These are phyloP conservation scores for Trichosanthes cucumerina DNA, from an alignment of 306 rosid genomes.

Conservation along the genomic window DNA sequence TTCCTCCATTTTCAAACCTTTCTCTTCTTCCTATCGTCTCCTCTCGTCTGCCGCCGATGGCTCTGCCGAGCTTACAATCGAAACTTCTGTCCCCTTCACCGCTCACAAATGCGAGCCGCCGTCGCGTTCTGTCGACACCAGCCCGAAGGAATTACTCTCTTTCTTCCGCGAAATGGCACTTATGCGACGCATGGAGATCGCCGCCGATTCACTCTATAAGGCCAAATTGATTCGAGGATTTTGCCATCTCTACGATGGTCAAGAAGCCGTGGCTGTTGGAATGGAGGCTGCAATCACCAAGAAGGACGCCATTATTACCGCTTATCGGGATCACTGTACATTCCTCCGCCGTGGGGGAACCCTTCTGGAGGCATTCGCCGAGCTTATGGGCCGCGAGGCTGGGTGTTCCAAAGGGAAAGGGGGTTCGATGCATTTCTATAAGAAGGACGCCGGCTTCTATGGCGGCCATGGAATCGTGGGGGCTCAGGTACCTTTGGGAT, in stretches of 20 bases:
- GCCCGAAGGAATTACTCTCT: constrained; percentile 41
- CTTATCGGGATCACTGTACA: constrained; percentile 83
- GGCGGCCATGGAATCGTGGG: constrained; percentile 96
- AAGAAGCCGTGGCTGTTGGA: constrained; percentile 78
- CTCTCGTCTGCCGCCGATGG: constrained; percentile 37
- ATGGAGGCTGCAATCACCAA: constrained; percentile 78
- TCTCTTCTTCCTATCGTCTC: constrained; percentile 33
- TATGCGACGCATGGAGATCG: constrained; percentile 93
- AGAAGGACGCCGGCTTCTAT: constrained; percentile 55
- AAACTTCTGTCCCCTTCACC: constrained; percentile 72
- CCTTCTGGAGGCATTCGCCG: constrained; percentile 40
- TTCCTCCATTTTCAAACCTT: constrained; percentile 27
- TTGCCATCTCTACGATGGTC: constrained; percentile 92
- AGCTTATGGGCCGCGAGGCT: constrained; percentile 67
- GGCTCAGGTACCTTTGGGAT: constrained; percentile 84
- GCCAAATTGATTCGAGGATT: constrained; percentile 89
- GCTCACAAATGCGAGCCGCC: constrained; percentile 61
- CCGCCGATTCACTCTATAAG: constrained; percentile 94
- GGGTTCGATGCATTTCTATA: constrained; percentile 92
- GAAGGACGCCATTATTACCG: constrained; percentile 60
- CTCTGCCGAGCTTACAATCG: constrained; percentile 37
- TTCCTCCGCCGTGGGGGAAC: constrained; percentile 75
- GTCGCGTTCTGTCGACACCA: constrained; percentile 63
- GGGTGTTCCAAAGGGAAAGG: constrained; percentile 88
- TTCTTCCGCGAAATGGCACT: constrained; percentile 68